Evolutionary conservation across 208 protist genomes (phyloP).

Genomic region (Trypanosomatidae sp.): DNA sequence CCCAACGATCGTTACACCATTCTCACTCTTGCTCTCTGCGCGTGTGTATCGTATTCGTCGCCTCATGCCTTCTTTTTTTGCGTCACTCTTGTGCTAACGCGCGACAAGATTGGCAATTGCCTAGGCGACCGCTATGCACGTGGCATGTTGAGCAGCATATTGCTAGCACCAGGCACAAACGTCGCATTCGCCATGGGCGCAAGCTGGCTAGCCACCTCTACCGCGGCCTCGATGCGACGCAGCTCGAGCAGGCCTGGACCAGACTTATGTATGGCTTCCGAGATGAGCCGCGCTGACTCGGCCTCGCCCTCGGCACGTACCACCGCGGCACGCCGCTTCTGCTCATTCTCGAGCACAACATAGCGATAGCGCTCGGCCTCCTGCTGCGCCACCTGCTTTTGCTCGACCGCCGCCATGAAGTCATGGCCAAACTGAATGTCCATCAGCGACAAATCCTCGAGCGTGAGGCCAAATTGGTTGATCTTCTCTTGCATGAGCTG

Average conservation of each 20-base stretch:
- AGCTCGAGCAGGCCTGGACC: conserved; percentile 88
- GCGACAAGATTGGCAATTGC: not conserved
- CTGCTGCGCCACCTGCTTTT: conserved; percentile 97
- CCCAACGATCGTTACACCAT: too few relatives aligned
- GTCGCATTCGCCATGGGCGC: conserved; percentile 65
- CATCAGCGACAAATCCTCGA: conserved; percentile 98
- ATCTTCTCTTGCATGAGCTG: conserved; percentile 92
- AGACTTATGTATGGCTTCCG: conserved; percentile 65
- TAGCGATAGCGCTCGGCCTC: conserved; percentile 92
- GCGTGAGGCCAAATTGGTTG: conserved; percentile 92
- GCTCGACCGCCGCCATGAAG: conserved; percentile 93
- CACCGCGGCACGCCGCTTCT: conserved; percentile 88
- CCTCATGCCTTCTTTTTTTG: too few relatives aligned
- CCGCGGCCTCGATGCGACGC: conserved; percentile 92
- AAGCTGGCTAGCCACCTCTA: conserved; percentile 90
- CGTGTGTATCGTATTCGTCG: too few relatives aligned
- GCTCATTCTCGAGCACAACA: conserved; percentile 92
- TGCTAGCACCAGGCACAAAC: conserved; percentile 56
- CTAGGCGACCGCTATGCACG: too few relatives aligned
- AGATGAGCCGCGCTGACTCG: conserved; percentile 88
- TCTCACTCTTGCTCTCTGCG: too few relatives aligned
- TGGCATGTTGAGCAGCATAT: conserved; percentile 61
- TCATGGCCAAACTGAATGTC: conserved; percentile 93
- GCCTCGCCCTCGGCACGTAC: conserved; percentile 92
- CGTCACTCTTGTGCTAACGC: not conserved